These are phyloP conservation scores for Musa acuminata DNA, from an alignment of 176 grass and related monocot genomes.

Conservation along the genomic window DNA sequence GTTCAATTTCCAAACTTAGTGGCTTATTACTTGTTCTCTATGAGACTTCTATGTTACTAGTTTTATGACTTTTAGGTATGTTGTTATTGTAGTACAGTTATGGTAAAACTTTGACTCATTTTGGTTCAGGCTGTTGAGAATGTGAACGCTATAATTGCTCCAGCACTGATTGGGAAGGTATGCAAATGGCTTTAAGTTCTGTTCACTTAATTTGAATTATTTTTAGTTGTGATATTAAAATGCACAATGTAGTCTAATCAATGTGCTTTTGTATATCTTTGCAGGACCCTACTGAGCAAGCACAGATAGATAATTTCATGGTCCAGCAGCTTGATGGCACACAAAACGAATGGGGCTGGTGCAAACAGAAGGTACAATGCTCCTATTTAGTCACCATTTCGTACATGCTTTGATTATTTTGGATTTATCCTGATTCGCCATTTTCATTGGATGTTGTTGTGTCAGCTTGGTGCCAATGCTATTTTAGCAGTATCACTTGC, in stretches of 20 bases:
- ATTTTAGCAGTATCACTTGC: conserved; percentile 86
- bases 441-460: not conserved
- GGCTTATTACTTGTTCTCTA: no score
- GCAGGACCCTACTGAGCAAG: conserved; percentile 69
- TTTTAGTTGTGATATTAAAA: not conserved
- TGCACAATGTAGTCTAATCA: not conserved
- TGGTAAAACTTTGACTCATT: not conserved
- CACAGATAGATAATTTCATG: conserved; percentile 81
- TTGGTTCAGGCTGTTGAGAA: conserved; percentile 57
- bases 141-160: conserved; percentile 75
- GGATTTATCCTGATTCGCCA: not conserved
- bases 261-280: not conserved
- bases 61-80: no score
- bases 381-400: not conserved
- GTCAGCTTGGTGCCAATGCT: conserved; percentile 87
- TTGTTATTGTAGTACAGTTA: no score
- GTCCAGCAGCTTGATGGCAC: conserved; percentile 95
- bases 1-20: no score
- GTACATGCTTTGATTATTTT: not conserved
- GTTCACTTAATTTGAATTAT: not conserved
- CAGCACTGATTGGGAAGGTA: conserved; percentile 77
- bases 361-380: conserved; percentile 70
- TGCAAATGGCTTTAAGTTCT: not conserved
- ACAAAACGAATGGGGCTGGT: conserved; percentile 93
- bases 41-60: no score